Evolutionary conservation across 2,329 filamentous ascomycete genomes (phyloP).

Genomic region (Diaporthe vexans): DNA sequence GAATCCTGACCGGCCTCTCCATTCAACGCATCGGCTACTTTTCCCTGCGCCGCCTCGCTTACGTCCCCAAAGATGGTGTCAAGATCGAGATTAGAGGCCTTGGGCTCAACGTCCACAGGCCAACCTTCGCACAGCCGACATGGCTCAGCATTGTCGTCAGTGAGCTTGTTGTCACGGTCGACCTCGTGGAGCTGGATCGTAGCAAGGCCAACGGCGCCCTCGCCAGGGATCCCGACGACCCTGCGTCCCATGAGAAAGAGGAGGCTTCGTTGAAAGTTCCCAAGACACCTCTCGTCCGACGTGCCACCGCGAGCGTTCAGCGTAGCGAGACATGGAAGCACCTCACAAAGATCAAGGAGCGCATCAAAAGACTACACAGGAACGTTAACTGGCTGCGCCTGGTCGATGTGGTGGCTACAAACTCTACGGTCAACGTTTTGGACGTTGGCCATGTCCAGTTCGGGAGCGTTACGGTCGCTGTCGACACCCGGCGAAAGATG

Average conservation of each 20-base stretch:
- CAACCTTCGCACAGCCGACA: slow-evolving; percentile 96
- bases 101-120: slow-evolving; percentile 89
- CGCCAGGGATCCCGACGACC: slow-evolving; percentile 45
- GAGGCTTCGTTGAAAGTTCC: slow-evolving; percentile 44
- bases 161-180: slow-evolving; percentile 87
- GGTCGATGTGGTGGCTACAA: slow-evolving; percentile 88
- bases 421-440: slow-evolving; percentile 81
- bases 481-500: slow-evolving; percentile 92
- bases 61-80: slow-evolving; percentile 89
- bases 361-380: slow-evolving; percentile 86
- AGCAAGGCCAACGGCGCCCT: slow-evolving; percentile 56
- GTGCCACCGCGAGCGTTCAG: slow-evolving; percentile 50
- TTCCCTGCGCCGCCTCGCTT: slow-evolving; percentile 90
- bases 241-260: slow-evolving; percentile 41
- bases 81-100: slow-evolving; percentile 80
- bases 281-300: slow-evolving; percentile 49
- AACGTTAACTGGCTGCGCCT: slow-evolving; percentile 90
- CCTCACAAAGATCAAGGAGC: slow-evolving; percentile 84
- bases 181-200: slow-evolving; percentile 76
- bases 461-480: slow-evolving; percentile 85
- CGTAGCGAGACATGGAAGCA: slow-evolving; percentile 85
- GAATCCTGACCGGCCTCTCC: slow-evolving; percentile 92
- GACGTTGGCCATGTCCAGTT: slow-evolving; percentile 89
- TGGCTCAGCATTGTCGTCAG: slow-evolving; percentile 93
- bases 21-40: slow-evolving; percentile 96